Base-by-base conservation (phyloP, 331 rosid genomes). In the Pyrus hybrid region DNA sequence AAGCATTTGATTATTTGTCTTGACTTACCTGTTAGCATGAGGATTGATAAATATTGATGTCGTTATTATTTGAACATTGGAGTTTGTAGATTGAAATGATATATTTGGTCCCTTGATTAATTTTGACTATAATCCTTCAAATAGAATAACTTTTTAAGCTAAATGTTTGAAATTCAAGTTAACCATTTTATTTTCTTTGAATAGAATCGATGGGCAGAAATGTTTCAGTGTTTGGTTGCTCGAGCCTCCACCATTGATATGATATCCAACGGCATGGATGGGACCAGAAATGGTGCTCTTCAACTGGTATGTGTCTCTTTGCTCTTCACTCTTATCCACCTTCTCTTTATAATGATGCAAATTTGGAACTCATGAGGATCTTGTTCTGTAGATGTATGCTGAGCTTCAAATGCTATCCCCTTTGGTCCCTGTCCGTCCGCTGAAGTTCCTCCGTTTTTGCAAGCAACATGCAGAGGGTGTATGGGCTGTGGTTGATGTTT, bases 351-450 rank as follows among this genome's bases (percentile, higher is more conserved):
- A n/a, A 13, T 43, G 58, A 54, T 76, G 62, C 17, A 41, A 21
- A 18, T 30, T 20, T 2, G 10, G 18, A 79, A 68, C 67, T 83
- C 63, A 77, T 37, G 29, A 63, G 6, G 63, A 29, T 60, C 23
- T 20, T 72, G 4, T 58, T 80, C 78, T 21, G 73, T 75, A 94
- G 99, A 90, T 94, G 89, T 82, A 81, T 13, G 92, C 97, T 2
- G 99, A 94, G 87, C 66, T 90, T 56, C 99, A 93, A 85, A 72
- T 89, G 74, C 90, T 88, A 53, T 90, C 99, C 4, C 97, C 99
- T 0, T 71, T 94, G 3, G 97, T 94, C 62, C 93, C 97, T 2
- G 83, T 86, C 45, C 93, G 99, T 21, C 86, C 87, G 16, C 22
- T 86, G 79, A 83, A 37, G 77, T 87, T 94, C 82, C 85, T 94